Conservation (phyloP, 441 rosid species). For the Theobroma grandiflorum region DNA sequence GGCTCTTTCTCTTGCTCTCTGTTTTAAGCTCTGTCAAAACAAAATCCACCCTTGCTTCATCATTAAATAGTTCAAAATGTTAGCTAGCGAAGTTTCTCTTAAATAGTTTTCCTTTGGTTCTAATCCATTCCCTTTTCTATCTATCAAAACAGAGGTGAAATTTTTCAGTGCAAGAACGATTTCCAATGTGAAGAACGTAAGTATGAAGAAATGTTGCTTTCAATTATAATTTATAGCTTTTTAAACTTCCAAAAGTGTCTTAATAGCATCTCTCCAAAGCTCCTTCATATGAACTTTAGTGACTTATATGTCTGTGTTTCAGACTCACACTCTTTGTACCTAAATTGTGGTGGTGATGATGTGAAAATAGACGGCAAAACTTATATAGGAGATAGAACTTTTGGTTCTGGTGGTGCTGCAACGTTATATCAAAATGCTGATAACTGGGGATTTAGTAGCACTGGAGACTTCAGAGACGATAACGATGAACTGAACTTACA, state of each 20-base stretch:
- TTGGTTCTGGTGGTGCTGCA: constrained; percentile 32
- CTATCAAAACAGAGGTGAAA: constrained; percentile 36
- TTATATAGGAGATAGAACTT: constrained; percentile 39
- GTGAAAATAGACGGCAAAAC: constrained; percentile 30
- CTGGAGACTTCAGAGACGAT: constrained; percentile 45
- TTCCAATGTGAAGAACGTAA: constrained; percentile 38
- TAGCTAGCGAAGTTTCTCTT: neutral
- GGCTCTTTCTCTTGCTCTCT: neutral
- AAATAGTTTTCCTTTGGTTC: neutral
- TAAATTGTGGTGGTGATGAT: constrained; percentile 46
- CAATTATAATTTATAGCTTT: neutral
- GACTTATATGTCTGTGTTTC: constrained; percentile 5
- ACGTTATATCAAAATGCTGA: constrained; percentile 18
- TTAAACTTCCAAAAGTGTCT: neutral
- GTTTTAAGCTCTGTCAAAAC: neutral
- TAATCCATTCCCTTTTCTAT: constrained; percentile 20
- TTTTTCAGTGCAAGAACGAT: constrained; percentile 38
- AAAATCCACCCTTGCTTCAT: neutral
- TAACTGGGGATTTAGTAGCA: constrained; percentile 56
- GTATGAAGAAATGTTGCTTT: constrained; percentile 24
- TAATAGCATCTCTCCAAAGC: neutral
- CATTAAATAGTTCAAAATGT: neutral
- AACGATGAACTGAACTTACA: constrained; percentile 27
- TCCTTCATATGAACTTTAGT: neutral
- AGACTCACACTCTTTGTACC: constrained; percentile 41